phyloP scores from a whole-genome alignment of 2,329 filamentous ascomycete genomes.

The Ilyonectria sp. region DNA sequence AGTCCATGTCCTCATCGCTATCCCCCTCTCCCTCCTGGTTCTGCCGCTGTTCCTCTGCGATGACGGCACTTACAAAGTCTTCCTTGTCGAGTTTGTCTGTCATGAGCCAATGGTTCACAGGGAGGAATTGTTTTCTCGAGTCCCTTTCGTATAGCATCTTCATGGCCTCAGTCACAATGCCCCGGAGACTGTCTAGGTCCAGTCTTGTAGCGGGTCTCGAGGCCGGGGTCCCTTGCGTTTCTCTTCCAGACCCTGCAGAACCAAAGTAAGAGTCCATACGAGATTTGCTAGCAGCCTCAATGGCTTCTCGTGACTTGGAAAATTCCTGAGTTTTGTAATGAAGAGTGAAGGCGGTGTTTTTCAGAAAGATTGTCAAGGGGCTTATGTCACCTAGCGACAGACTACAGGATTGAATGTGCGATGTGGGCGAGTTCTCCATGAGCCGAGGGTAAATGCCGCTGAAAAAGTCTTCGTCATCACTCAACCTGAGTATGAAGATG shows the following conservation, averaged over 20 bases:
- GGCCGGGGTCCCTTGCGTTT: neutral
- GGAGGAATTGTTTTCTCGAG: constrained; percentile 88
- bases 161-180: constrained; percentile 84
- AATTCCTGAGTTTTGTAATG: constrained; percentile 86
- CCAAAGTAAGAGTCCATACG: constrained; percentile 51
- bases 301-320: constrained; percentile 48
- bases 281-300: constrained; percentile 40
- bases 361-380: constrained; percentile 84
- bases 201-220: constrained; percentile 56
- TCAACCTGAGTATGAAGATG: constrained; percentile 90
- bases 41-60: constrained; percentile 88
- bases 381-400: constrained; percentile 81
- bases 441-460: constrained; percentile 64
- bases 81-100: constrained; percentile 89
- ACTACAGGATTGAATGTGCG: constrained; percentile 73
- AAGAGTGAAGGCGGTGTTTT: constrained; percentile 90
- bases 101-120: constrained; percentile 94
- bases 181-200: constrained; percentile 83
- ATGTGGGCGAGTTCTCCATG: constrained; percentile 58
- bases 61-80: constrained; percentile 87
- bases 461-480: constrained; percentile 97
- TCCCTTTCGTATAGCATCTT: constrained; percentile 94
- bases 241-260: constrained; percentile 20
- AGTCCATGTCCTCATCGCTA: constrained; percentile 54
- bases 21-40: constrained; percentile 65